These are phyloP conservation scores for Penicillium dipodomyicola DNA, from an alignment of 495 filamentous ascomycete species.

Conservation along the genomic window DNA sequence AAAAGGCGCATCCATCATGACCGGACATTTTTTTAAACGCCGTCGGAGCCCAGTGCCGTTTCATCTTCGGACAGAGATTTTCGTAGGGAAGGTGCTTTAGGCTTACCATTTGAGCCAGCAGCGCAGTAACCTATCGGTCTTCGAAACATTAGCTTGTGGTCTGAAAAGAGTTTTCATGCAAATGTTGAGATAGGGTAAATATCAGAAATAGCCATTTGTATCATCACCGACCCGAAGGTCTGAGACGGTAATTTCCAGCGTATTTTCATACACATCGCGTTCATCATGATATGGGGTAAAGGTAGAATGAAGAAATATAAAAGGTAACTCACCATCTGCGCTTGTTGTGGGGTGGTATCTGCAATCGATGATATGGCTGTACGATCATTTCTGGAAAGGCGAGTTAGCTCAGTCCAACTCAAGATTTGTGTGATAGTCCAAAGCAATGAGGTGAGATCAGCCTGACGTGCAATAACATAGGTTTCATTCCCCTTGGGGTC, in stretches of 20 bases:
- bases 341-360: not conserved
- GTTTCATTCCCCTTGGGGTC: constrained; percentile 90
- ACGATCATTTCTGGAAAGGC: constrained; percentile 22
- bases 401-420: constrained; percentile 30
- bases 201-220: constrained; percentile 90
- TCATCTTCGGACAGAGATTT: constrained; percentile 68
- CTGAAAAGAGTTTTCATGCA: constrained; percentile 8
- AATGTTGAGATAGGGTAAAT: constrained; percentile 13
- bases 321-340: constrained; percentile 30
- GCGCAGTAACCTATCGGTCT: constrained; percentile 16
- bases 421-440: constrained; percentile 17
- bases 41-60: constrained; percentile 99
- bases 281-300: constrained; percentile 64
- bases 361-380: constrained; percentile 3
- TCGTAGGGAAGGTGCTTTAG: constrained; percentile 13
- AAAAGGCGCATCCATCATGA: constrained; percentile 86
- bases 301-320: constrained; percentile 4
- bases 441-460: constrained; percentile 65
- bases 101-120: constrained; percentile 33
- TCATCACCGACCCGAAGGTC: constrained; percentile 72
- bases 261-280: constrained; percentile 69
- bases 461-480: constrained; percentile 96
- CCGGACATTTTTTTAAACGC: constrained; percentile 47
- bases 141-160: constrained; percentile 28
- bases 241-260: constrained; percentile 99